Percentiles rank a stretch among this genome's conserved stretches.
Conservation (phyloP, 2,329 filamentous ascomycete genomes). For the Cladobotryum mycophilum region DNA sequence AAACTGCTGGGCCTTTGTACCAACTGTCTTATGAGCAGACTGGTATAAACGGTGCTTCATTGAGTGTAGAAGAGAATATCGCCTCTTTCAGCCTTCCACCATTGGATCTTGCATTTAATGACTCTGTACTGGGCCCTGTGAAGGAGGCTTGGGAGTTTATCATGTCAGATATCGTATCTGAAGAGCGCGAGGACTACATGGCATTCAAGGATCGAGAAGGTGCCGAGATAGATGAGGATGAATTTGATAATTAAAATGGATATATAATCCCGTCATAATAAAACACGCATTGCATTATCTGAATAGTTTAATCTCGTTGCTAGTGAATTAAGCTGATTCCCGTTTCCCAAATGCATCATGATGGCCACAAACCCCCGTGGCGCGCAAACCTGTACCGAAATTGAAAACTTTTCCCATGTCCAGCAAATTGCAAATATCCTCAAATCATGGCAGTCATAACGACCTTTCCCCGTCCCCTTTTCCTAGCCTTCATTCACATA, state of each 20-base stretch:
- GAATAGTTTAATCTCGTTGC: too few relatives aligned
- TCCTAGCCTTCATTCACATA: not conserved
- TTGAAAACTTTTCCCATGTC: not conserved
- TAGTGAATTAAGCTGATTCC: too few relatives aligned
- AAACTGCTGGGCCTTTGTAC: constrained; percentile 37
- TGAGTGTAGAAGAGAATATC: constrained; percentile 35
- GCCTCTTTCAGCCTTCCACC: constrained; percentile 53
- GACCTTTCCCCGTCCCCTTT: not conserved
- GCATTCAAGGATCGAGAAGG: constrained; percentile 69
- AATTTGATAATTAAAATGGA: constrained; percentile 35
- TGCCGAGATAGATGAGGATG: constrained; percentile 50
- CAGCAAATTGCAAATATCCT: not conserved
- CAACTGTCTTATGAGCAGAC: constrained; percentile 51
- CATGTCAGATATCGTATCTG: constrained; percentile 43
- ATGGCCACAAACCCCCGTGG: too few relatives aligned
- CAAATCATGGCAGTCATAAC: not conserved
- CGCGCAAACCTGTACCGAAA: not conserved
- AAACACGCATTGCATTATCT: too few relatives aligned
- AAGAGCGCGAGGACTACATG: constrained; percentile 56
- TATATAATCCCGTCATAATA: too few relatives aligned
- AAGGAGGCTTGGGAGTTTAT: constrained; percentile 63
- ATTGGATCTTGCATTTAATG: constrained; percentile 67
- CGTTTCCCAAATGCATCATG: too few relatives aligned
- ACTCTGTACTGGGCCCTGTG: constrained; percentile 60
- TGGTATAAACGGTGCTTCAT: constrained; percentile 20